Evolutionary conservation across 805 yeast species (phyloP).

Genomic region (Novakomyces olei): DNA sequence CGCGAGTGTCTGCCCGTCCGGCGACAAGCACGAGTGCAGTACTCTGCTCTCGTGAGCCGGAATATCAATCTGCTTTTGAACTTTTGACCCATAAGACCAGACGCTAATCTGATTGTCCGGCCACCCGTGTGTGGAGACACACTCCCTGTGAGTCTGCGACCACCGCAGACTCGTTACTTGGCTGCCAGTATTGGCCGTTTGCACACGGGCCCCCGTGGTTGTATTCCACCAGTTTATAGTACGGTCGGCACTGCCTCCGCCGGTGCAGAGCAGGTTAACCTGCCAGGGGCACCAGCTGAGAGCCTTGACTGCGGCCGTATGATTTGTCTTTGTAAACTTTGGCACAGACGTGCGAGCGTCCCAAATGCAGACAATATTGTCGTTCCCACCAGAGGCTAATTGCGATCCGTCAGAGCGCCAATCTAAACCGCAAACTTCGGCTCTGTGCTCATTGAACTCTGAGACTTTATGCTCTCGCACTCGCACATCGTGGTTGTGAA

Average conservation of each 20-base stretch:
- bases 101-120: constrained; percentile 69
- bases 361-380: constrained; percentile 83
- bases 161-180: constrained; percentile 87
- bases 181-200: constrained; percentile 74
- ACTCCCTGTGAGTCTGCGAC: constrained; percentile 44
- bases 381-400: constrained; percentile 85
- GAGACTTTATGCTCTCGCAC: constrained; percentile 50
- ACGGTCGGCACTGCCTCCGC: constrained; percentile 85
- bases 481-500: constrained; percentile 78
- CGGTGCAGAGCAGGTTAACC: constrained; percentile 65
- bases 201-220: constrained; percentile 65
- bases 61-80: constrained; percentile 74
- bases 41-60: constrained; percentile 83
- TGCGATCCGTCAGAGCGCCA: constrained; percentile 71
- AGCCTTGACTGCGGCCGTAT: constrained; percentile 89
- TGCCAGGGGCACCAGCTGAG: constrained; percentile 87
- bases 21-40: constrained; percentile 60
- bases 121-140: constrained; percentile 83
- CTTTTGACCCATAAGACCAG: constrained; percentile 47
- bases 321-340: constrained; percentile 51
- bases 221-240: constrained; percentile 90
- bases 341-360: constrained; percentile 48
- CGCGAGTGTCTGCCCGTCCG: constrained; percentile 75
- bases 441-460: constrained; percentile 43
- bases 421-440: constrained; percentile 81